Percentiles rank a stretch among this genome's conserved stretches.
phyloP scores from a whole-genome alignment of 768 basidiomycete genomes.

The Suillus subalutaceus region DNA sequence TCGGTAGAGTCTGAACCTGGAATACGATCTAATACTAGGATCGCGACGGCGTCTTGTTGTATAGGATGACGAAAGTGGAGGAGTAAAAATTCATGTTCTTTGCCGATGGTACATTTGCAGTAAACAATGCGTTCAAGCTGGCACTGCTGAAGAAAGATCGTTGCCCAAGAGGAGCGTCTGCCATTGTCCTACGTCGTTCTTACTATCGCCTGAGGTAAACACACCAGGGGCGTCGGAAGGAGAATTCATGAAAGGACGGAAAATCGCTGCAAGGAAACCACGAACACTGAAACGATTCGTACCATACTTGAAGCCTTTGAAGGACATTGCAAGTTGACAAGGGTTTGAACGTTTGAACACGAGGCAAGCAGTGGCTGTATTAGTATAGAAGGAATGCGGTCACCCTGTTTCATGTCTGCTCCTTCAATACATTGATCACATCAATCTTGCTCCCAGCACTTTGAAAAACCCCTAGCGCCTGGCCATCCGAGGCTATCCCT shows the following conservation, averaged over 20 bases:
- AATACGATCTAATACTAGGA: neutral
- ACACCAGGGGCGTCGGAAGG: neutral
- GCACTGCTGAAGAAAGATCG: neutral
- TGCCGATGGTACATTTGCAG: neutral
- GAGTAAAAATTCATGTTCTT: neutral
- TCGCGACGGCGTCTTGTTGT: neutral
- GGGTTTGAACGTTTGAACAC: neutral
- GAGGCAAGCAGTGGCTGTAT: neutral
- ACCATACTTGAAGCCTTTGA: neutral
- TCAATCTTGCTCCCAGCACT: no score
- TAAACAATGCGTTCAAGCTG: neutral
- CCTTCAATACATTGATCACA: no score
- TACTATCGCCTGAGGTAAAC: neutral
- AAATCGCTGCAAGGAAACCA: neutral
- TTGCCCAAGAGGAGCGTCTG: neutral
- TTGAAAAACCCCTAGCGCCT: no score
- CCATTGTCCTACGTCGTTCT: neutral
- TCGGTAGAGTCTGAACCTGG: neutral
- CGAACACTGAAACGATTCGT: neutral
- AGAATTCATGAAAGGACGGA: neutral
- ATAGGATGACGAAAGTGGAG: neutral
- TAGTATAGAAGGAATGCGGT: neutral
- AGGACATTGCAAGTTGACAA: neutral
- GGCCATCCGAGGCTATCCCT: no score
- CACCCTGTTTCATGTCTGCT: neutral